Evolutionary conservation across 805 yeast species (phyloP).

Genomic region (Wickerhamiella musiphila): DNA sequence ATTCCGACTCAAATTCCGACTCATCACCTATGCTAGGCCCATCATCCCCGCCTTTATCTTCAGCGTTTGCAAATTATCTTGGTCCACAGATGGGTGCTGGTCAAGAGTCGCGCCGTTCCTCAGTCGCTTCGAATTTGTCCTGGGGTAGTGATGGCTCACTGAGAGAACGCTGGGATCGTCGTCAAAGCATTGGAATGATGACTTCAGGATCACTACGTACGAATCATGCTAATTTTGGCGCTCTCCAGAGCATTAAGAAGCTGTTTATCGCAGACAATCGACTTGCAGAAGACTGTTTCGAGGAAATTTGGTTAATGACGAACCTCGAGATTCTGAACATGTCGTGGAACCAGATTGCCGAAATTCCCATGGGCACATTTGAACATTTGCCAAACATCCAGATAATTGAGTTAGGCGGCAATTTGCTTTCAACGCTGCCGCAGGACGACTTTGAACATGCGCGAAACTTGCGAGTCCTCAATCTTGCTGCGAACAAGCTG

Average conservation of each 20-base stretch:
- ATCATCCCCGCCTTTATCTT: no score
- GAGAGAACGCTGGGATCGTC: no score
- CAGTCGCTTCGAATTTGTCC: neutral
- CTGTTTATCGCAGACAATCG: conserved; percentile 72
- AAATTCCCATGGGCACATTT: conserved; percentile 61
- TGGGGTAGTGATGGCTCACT: no score
- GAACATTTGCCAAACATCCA: conserved; percentile 37
- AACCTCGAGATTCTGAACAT: conserved; percentile 51
- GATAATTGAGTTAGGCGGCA: conserved; percentile 69
- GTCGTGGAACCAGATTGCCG: conserved; percentile 70
- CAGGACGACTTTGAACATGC: conserved; percentile 66
- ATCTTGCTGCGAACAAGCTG: conserved; percentile 68
- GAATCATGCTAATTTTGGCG: no score
- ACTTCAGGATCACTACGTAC: no score
- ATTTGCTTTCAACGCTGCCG: conserved; percentile 58
- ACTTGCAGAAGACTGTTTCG: conserved; percentile 59
- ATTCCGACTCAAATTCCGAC: neutral
- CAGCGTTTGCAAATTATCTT: neutral
- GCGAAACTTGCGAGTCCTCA: conserved; percentile 39
- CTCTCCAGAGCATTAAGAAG: neutral
- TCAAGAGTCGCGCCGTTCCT: neutral
- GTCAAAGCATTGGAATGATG: no score
- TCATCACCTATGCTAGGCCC: no score
- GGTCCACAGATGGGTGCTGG: neutral
- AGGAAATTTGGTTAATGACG: conserved; percentile 39